Base-by-base conservation (phyloP, 495 filamentous ascomycete species). In the Trypethelium eluteriae region DNA sequence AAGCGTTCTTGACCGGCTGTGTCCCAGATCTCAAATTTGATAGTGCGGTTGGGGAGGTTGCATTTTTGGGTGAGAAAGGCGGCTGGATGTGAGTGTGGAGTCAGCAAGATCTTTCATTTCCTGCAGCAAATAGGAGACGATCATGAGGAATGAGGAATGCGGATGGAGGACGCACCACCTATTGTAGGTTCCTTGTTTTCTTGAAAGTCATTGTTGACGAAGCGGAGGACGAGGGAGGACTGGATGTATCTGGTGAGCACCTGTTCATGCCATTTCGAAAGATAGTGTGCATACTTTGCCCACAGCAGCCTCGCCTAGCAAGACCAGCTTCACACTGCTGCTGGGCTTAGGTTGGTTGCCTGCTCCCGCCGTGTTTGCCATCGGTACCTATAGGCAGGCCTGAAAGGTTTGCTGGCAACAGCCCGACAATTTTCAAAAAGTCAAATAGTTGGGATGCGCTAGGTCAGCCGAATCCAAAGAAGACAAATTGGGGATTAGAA, bases 21-120 rank as follows among this genome's bases (percentile, higher is more conserved):
- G 84, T 98, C 94, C 94, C 94, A 98, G 72, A 98, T 98, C 79
- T 98, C 94, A 72, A 98, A 98, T 79, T 98, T 98, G 82, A 98
- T 98, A 67, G 91, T 98, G 65, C 94, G 87, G 71, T 88, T 92
- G 18, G 94, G 95, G 34, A 98, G 90, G 69, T 89, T 91, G 81
- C 92, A 96, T 88, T 98, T 98, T 77, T 98, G 94, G 69, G 94
- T 98, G 64, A 98, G 82, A 80, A 98, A 98, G 70, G 94, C 94
- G 72, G 94, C 94, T 98, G 76, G 25, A 25, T 63, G 44, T 32
- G 18, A 12, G 9, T 39, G 50, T 56, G 38, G 62, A 10, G 39
- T 25, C 3, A 34, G 46, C n/a, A 1, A 50, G 38, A 25, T 62
- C 39, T 25, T 25, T 25, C 25, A 25, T 25, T 25, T 25, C 25